Conservation (phyloP, 352 stramenopile species). For the Phytophthora foliorum region DNA sequence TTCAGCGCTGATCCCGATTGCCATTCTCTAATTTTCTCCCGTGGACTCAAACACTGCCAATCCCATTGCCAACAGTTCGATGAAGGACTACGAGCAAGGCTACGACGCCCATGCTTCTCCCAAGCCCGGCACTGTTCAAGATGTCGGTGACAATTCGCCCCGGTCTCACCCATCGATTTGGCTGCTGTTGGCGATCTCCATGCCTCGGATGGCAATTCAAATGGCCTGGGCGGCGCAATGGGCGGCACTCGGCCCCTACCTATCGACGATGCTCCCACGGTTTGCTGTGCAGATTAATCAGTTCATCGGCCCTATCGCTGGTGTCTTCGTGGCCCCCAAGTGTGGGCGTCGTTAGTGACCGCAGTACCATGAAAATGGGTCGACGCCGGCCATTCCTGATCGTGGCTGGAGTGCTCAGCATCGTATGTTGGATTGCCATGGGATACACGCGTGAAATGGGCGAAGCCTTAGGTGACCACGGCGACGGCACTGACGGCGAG, state of each 20-base stretch:
- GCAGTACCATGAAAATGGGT: conserved; percentile 44
- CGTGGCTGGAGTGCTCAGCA: conserved; percentile 41
- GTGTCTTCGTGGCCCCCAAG: conserved; percentile 60
- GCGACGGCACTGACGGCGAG: conserved; percentile 31
- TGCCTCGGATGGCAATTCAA: conserved; percentile 62
- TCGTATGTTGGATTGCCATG: conserved; percentile 65
- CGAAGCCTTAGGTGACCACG: conserved; percentile 50
- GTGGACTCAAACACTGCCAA: conserved; percentile 3
- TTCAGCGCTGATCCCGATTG: neutral
- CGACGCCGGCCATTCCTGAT: conserved; percentile 53
- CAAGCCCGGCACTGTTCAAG: conserved; percentile 21
- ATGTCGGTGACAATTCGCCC: neutral
- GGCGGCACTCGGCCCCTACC: conserved; percentile 59
- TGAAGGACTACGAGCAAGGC: conserved; percentile 30
- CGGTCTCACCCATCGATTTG: conserved; percentile 41
- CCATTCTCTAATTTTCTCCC: conserved; percentile 20
- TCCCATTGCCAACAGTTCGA: neutral
- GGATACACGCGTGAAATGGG: conserved; percentile 63
- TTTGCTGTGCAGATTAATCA: conserved; percentile 62
- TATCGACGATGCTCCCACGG: conserved; percentile 52
- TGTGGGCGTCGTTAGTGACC: conserved; percentile 62
- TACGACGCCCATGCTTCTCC: conserved; percentile 36
- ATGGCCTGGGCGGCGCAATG: conserved; percentile 72
- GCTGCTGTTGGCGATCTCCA: conserved; percentile 53
- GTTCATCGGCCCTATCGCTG: conserved; percentile 57